Evolutionary conservation across 1,284 basidiomycete genomes (phyloP).

Genomic region (Cutaneotrichosporon mucoides): DNA sequence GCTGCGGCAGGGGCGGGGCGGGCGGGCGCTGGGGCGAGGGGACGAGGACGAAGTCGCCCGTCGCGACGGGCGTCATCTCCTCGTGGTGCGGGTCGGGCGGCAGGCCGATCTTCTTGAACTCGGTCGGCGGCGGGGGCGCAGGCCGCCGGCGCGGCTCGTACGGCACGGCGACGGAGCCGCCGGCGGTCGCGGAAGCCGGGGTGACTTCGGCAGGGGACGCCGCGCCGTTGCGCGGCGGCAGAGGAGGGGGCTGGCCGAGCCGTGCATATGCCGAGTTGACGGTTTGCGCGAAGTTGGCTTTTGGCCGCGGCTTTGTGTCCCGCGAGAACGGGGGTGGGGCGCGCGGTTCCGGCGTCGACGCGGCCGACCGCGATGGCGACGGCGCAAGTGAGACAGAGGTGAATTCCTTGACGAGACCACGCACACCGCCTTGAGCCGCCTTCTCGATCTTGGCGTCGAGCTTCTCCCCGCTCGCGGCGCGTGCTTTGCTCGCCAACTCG

Average conservation of each 20-base stretch:
- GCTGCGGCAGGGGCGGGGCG: conserved; percentile 5
- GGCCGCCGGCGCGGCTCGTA: conserved; percentile 15
- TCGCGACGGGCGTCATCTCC: conserved; percentile 32
- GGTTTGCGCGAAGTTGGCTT: background rate
- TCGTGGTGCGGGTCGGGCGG: conserved; percentile 3
- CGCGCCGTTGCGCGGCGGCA: conserved; percentile 13
- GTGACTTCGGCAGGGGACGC: background rate
- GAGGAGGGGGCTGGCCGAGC: conserved; percentile 17
- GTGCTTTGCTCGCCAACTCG: conserved; percentile 6
- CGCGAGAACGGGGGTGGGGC: conserved; percentile 16
- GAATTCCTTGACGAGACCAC: conserved; percentile 23
- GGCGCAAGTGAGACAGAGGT: conserved; percentile 8
- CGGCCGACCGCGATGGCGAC: conserved; percentile 6
- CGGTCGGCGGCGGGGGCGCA: conserved; percentile 11
- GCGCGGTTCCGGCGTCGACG: conserved; percentile 1
- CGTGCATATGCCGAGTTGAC: conserved; percentile 12
- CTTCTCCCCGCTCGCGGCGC: conserved; percentile 8
- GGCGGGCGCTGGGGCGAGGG: conserved; percentile 16
- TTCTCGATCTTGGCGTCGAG: conserved; percentile 16
- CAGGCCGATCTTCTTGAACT: conserved; percentile 16
- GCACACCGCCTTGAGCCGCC: conserved; percentile 22
- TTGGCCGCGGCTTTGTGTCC: conserved; percentile 8
- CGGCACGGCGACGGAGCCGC: background rate
- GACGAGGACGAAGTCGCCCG: conserved; percentile 41
- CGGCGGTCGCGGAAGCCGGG: no score